Conservation (phyloP, 208 protist species). For the Trypanosoma brucei region DNA sequence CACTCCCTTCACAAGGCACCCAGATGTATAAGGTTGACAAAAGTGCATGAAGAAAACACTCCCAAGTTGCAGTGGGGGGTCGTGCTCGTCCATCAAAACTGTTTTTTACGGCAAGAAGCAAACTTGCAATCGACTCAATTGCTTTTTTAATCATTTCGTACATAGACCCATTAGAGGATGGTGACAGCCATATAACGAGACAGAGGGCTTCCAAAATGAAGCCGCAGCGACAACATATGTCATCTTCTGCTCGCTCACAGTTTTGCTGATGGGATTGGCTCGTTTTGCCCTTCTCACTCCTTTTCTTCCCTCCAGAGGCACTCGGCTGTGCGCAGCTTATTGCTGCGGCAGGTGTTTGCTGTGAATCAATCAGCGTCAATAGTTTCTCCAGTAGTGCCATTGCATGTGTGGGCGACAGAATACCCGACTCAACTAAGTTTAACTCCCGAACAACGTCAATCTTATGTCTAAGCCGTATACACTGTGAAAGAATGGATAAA, state of each 20-base stretch:
- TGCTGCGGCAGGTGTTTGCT: no score
- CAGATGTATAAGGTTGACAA: neutral
- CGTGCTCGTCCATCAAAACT: no score
- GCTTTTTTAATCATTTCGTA: neutral
- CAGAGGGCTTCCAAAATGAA: neutral
- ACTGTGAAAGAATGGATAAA: conserved; percentile 10
- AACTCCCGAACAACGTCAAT: neutral
- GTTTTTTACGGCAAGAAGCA: neutral
- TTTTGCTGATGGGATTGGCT: no score
- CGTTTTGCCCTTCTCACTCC: no score
- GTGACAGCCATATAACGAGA: conserved; percentile 1
- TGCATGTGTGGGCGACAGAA: neutral
- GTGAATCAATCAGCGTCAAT: neutral
- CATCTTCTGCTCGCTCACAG: neutral
- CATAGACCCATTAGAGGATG: neutral
- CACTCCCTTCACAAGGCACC: neutral
- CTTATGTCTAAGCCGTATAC: conserved; percentile 8
- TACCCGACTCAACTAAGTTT: neutral
- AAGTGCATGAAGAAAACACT: neutral
- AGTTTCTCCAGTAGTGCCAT: neutral
- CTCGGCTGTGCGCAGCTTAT: no score
- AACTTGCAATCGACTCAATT: neutral
- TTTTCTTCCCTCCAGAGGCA: no score
- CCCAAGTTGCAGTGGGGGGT: neutral
- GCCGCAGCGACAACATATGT: neutral